A percentile compares a stretch with the other conserved stretches of the same genome.
These are phyloP conservation scores for Boletus albobrunnescens DNA, from an alignment of 1,284 basidiomycete genomes.

Conservation along the genomic window DNA sequence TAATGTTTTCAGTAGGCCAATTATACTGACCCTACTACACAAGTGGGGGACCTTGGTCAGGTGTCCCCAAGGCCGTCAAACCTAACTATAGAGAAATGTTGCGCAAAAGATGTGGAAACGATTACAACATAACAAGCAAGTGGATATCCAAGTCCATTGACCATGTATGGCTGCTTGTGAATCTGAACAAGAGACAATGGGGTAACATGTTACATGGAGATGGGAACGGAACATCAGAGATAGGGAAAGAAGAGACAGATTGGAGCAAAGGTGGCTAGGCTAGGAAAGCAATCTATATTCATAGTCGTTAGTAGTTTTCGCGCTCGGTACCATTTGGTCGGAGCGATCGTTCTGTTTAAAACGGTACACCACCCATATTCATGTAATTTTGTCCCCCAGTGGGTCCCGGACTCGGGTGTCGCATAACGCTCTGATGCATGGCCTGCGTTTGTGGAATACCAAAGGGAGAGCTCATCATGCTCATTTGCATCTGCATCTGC, in stretches of 20 bases:
- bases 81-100: slow-evolving; percentile 12
- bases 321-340: slow-evolving; percentile 1
- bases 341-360: slow-evolving; percentile 21
- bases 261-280: slow-evolving; percentile 13
- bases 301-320: slow-evolving; percentile 12
- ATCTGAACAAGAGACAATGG: slow-evolving; percentile 23
- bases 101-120: slow-evolving; percentile 21
- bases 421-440: slow-evolving; percentile 79
- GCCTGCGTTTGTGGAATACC: slow-evolving; percentile 56
- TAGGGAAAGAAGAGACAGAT: slow-evolving; percentile 16
- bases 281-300: slow-evolving; percentile 29
- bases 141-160: slow-evolving; percentile 67
- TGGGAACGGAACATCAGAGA: slow-evolving; percentile 12
- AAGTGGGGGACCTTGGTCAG: not conserved
- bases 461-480: slow-evolving; percentile 46
- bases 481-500: slow-evolving; percentile 68
- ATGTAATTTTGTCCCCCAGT: slow-evolving; percentile 52
- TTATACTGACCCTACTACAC: not conserved
- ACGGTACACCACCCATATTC: slow-evolving; percentile 44
- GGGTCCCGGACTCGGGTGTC: slow-evolving; percentile 67
- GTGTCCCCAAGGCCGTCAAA: slow-evolving; percentile 6
- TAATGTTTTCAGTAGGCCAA: not conserved
- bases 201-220: slow-evolving; percentile 30
- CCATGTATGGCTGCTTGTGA: slow-evolving; percentile 47
- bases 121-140: slow-evolving; percentile 54